These are phyloP conservation scores for Amanita thiersii DNA, from an alignment of 768 basidiomycete species.

Conservation along the genomic window DNA sequence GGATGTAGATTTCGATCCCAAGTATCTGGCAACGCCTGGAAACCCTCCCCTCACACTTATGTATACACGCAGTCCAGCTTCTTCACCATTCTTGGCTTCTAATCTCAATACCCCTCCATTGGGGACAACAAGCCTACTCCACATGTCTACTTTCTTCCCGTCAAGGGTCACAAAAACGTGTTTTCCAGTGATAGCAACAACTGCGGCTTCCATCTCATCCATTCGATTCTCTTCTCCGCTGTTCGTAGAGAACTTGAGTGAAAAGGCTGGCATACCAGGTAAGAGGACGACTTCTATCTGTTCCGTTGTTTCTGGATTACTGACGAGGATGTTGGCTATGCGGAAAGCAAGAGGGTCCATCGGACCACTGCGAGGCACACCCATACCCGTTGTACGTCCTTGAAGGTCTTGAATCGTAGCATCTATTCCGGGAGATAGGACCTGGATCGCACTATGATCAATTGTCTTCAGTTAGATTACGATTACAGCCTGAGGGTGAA, in stretches of 20 bases:
- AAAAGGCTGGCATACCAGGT: too few relatives aligned
- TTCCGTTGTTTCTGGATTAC: conserved; percentile 42
- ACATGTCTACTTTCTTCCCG: conserved; percentile 29
- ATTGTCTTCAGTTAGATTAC: too few relatives aligned
- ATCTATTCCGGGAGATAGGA: conserved; percentile 47
- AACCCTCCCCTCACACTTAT: conserved; percentile 53
- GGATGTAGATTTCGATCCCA: conserved; percentile 60
- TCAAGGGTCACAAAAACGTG: conserved; percentile 33
- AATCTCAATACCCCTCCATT: conserved; percentile 35
- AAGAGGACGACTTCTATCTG: conserved; percentile 47
- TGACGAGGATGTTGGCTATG: conserved; percentile 49
- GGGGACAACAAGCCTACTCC: conserved; percentile 40
- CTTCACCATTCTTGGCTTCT: conserved; percentile 17
- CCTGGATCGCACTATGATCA: conserved; percentile 36
- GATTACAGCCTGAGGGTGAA: background rate
- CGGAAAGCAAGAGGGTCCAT: conserved; percentile 54
- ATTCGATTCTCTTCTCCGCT: conserved; percentile 35
- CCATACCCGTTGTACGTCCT: conserved; percentile 42
- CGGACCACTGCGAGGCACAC: conserved; percentile 56
- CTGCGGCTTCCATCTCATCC: conserved; percentile 38
- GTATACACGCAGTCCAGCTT: conserved; percentile 44
- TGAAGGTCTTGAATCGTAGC: conserved; percentile 52
- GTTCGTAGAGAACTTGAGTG: too few relatives aligned
- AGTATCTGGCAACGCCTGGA: conserved; percentile 44
- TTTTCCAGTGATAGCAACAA: conserved; percentile 52